Evolutionary conservation across 768 basidiomycete genomes (phyloP).

Genomic region (Russula abietina): DNA sequence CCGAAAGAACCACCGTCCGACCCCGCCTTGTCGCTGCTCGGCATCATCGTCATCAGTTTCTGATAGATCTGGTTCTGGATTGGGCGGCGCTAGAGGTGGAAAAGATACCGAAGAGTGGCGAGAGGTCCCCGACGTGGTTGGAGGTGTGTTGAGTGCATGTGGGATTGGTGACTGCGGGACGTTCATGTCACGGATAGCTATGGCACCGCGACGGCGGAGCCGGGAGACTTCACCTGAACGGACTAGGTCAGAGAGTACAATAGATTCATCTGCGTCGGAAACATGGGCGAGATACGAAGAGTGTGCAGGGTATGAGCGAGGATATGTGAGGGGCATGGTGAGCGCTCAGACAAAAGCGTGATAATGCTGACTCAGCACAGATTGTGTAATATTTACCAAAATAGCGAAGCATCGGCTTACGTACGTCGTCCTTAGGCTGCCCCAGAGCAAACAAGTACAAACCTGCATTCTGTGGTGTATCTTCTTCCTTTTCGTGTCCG

Average conservation of each 20-base stretch:
- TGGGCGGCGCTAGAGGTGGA: neutral
- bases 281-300: conserved; percentile 14
- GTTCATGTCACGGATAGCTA: conserved; percentile 41
- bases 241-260: conserved; percentile 67
- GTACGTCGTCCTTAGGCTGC: too few relatives aligned
- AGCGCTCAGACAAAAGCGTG: neutral
- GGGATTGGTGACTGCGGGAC: conserved; percentile 22
- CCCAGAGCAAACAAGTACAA: too few relatives aligned
- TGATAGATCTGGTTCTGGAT: conserved; percentile 13
- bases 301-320: conserved; percentile 4
- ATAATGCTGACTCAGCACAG: neutral
- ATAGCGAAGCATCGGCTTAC: too few relatives aligned
- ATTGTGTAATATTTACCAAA: neutral
- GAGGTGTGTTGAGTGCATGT: conserved; percentile 8
- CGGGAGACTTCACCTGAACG: conserved; percentile 71
- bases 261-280: conserved; percentile 57
- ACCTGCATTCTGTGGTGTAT: too few relatives aligned
- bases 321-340: conserved; percentile 24
- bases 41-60: conserved; percentile 18
- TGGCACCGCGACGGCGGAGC: conserved; percentile 65
- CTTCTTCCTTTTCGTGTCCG: too few relatives aligned
- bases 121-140: conserved; percentile 1
- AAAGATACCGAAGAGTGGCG: conserved; percentile 3
- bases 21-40: conserved; percentile 12
- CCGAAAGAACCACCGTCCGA: conserved; percentile 16